Percentiles rank a stretch among this genome's conserved stretches.
phyloP scores from a whole-genome alignment of 352 stramenopile species.

The Globisporangium radiosum region DNA sequence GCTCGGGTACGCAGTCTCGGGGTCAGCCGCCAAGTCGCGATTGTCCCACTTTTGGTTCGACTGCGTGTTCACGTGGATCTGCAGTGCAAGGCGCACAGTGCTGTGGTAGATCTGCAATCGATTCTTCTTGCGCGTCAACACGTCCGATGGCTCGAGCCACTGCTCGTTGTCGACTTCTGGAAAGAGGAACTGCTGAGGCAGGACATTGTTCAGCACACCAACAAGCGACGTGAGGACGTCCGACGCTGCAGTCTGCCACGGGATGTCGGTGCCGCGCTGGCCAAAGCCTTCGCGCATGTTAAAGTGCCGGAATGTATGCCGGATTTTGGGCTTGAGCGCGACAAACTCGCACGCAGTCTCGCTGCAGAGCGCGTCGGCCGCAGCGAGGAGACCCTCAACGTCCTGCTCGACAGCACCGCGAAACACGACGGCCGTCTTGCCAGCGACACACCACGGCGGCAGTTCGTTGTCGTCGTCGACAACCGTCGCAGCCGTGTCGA shows the following conservation, averaged over 20 bases:
- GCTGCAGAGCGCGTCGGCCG: slow-evolving; percentile 31
- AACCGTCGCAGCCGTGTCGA: not conserved
- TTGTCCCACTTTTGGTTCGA: slow-evolving; percentile 33
- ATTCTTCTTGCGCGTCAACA: slow-evolving; percentile 13
- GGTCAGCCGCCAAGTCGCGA: slow-evolving; percentile 3
- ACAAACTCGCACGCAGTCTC: slow-evolving; percentile 43
- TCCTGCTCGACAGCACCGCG: slow-evolving; percentile 43
- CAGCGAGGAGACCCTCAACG: slow-evolving; percentile 26
- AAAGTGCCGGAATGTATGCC: slow-evolving; percentile 42
- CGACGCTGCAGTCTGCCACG: slow-evolving; percentile 37
- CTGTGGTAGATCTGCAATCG: slow-evolving; percentile 42
- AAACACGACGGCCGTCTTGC: slow-evolving; percentile 49
- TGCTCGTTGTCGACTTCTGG: slow-evolving; percentile 20
- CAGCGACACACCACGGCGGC: slow-evolving; percentile 30
- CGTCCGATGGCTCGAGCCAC: slow-evolving; percentile 15
- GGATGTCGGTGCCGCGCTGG: slow-evolving; percentile 24
- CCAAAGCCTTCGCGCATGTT: slow-evolving; percentile 60
- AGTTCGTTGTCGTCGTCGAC: not conserved
- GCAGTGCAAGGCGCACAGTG: slow-evolving; percentile 30
- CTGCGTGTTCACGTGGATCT: slow-evolving; percentile 38
- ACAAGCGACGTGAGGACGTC: slow-evolving; percentile 49
- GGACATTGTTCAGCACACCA: slow-evolving; percentile 45
- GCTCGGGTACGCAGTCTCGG: slow-evolving; percentile 8
- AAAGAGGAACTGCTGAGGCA: slow-evolving; percentile 36
- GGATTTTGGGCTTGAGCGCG: slow-evolving; percentile 46